Conservation (phyloP, 495 filamentous ascomycete species). For the Neurospora sp. region DNA sequence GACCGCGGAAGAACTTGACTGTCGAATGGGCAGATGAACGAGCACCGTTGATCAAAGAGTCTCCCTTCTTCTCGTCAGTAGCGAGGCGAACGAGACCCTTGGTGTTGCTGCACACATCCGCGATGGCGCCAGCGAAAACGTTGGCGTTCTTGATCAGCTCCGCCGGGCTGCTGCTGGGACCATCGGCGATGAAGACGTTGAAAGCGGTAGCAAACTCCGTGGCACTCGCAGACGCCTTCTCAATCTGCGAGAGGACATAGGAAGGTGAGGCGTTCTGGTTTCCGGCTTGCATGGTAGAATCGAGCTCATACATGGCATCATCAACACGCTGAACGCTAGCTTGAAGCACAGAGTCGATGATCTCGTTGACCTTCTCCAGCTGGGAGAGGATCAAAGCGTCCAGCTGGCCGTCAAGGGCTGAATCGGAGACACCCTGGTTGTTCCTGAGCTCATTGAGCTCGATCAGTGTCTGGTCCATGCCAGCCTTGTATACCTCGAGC, state of each 20-base stretch:
- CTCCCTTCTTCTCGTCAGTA: slow-evolving; percentile 86
- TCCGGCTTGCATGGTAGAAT: slow-evolving; percentile 95
- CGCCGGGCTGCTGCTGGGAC: slow-evolving; percentile 81
- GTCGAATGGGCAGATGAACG: slow-evolving; percentile 80
- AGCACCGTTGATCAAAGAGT: slow-evolving; percentile 69
- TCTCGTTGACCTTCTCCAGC: slow-evolving; percentile 88
- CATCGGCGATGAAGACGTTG: slow-evolving; percentile 96
- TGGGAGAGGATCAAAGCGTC: slow-evolving; percentile 78
- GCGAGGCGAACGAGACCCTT: slow-evolving; percentile 93
- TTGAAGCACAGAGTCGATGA: slow-evolving; percentile 94
- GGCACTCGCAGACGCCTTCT: slow-evolving; percentile 88
- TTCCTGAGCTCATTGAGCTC: slow-evolving; percentile 75
- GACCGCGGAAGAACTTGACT: slow-evolving; percentile 88
- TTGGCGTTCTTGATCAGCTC: slow-evolving; percentile 90
- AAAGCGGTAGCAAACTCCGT: slow-evolving; percentile 96
- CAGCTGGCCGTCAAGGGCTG: slow-evolving; percentile 79
- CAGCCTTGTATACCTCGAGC: slow-evolving; percentile 90
- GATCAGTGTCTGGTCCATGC: slow-evolving; percentile 89
- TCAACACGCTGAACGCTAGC: slow-evolving; percentile 90
- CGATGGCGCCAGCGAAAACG: slow-evolving; percentile 78
- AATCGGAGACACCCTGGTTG: slow-evolving; percentile 63
- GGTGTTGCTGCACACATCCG: slow-evolving; percentile 90
- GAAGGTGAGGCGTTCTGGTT: slow-evolving; percentile 97
- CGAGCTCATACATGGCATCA: slow-evolving; percentile 91
- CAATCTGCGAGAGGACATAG: slow-evolving; percentile 90